phyloP scores from a whole-genome alignment of 31 red algal genomes.

The Bonnemaisonia californica region DNA sequence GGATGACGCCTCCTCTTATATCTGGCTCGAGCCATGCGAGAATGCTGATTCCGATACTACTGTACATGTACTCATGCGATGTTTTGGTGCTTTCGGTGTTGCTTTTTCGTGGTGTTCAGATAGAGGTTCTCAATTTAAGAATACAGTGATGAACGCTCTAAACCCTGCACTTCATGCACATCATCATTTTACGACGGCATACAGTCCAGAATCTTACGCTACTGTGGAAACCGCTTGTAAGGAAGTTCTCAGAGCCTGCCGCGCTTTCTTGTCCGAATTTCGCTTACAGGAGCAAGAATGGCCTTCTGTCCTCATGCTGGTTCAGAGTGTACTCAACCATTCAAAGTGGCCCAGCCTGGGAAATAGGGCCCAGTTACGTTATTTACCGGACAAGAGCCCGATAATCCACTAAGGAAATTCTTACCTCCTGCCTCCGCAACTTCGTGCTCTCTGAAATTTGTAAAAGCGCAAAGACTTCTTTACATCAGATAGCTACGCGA shows the following conservation, averaged over 20 bases:
- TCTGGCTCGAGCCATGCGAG: background rate
- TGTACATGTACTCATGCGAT: background rate
- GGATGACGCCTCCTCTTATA: background rate
- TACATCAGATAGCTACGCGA: no score
- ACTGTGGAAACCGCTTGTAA: slow-evolving; percentile 9
- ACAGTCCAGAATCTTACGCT: background rate
- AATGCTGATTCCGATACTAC: background rate
- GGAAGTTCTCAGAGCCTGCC: background rate
- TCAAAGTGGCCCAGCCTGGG: no score
- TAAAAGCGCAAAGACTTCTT: no score
- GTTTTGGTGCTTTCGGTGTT: background rate
- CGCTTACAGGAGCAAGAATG: no score
- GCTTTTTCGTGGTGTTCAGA: background rate
- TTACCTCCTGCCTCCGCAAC: no score
- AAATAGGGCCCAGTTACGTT: no score
- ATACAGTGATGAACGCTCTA: background rate
- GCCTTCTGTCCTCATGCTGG: no score
- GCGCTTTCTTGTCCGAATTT: background rate
- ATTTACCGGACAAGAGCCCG: no score
- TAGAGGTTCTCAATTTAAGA: slow-evolving; percentile 11
- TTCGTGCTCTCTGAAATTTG: no score
- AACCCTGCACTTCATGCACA: background rate
- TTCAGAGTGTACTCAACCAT: no score
- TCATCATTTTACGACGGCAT: slow-evolving; percentile 3
- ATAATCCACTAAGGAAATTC: no score